A percentile compares a stretch with the other conserved stretches of the same genome.
Conservation (phyloP, 305 asterid genomes). For the Plantago lanceolata region DNA sequence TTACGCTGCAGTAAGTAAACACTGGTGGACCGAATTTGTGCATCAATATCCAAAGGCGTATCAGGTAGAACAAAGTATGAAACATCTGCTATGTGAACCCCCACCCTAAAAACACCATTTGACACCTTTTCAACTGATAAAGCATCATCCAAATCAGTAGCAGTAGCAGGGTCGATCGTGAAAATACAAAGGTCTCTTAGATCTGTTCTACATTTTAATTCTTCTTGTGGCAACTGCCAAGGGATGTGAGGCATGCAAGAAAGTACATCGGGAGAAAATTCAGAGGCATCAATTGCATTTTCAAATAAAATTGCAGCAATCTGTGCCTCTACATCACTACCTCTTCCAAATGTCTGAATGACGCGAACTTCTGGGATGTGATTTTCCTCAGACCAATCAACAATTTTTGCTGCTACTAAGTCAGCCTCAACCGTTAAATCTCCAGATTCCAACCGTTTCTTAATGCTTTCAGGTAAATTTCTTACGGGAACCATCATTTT, state of each 20-base stretch:
- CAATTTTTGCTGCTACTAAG: slow-evolving; percentile 63
- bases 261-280: slow-evolving; percentile 54
- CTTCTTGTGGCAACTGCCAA: slow-evolving; percentile 63
- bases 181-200: slow-evolving; percentile 61
- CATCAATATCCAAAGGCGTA: slow-evolving; percentile 65
- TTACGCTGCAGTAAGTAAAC: slow-evolving; percentile 65
- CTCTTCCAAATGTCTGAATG: slow-evolving; percentile 60
- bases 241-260: slow-evolving; percentile 58
- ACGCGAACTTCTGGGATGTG: slow-evolving; percentile 60
- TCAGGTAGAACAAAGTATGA: slow-evolving; percentile 73
- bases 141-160: slow-evolving; percentile 90
- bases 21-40: slow-evolving; percentile 67
- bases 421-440: slow-evolving; percentile 64
- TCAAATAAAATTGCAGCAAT: slow-evolving; percentile 78
- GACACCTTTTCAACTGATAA: slow-evolving; percentile 57
- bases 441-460: slow-evolving; percentile 53
- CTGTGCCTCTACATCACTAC: slow-evolving; percentile 66
- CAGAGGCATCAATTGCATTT: slow-evolving; percentile 63
- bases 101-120: slow-evolving; percentile 57
- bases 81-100: slow-evolving; percentile 86
- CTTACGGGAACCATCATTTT: slow-evolving; percentile 56
- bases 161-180: slow-evolving; percentile 79
- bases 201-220: slow-evolving; percentile 50
- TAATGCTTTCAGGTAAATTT: slow-evolving; percentile 51
- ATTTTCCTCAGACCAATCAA: slow-evolving; percentile 74